Evolutionary conservation across 495 filamentous ascomycete species (phyloP).

Genomic region (Penicillium paxilli): DNA sequence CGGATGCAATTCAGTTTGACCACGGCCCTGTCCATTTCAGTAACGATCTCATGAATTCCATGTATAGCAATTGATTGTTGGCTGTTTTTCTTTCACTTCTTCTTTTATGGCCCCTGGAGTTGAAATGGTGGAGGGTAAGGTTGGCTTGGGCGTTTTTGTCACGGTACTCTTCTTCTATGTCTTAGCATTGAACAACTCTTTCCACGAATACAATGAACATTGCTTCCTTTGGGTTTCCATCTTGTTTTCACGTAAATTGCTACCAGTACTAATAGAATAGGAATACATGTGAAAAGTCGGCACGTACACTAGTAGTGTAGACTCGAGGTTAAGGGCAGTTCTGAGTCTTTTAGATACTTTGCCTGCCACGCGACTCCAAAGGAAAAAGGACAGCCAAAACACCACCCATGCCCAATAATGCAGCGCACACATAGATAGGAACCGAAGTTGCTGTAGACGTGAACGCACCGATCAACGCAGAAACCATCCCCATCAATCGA

Average conservation of each 20-base stretch:
- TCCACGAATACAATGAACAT: not conserved
- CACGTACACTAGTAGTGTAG: not conserved
- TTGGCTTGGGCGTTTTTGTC: not conserved
- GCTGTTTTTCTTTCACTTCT: not conserved
- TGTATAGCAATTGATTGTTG: not conserved
- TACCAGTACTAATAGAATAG: no score
- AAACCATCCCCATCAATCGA: slow-evolving; percentile 37
- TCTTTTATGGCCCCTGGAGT: not conserved
- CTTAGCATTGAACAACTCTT: not conserved
- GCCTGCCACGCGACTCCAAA: slow-evolving; percentile 28
- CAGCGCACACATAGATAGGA: slow-evolving; percentile 42
- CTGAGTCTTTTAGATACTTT: slow-evolving; percentile 6
- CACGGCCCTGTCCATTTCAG: not conserved
- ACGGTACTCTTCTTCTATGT: not conserved
- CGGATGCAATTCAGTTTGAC: not conserved
- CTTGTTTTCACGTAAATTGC: no score
- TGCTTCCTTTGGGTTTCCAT: not conserved
- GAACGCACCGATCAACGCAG: slow-evolving; percentile 39
- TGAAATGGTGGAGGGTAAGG: not conserved
- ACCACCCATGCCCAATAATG: slow-evolving; percentile 30
- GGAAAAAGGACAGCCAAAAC: slow-evolving; percentile 37
- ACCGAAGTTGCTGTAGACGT: slow-evolving; percentile 33
- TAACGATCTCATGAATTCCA: not conserved
- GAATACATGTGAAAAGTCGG: no score
- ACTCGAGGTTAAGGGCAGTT: not conserved